Evolutionary conservation across 2,329 filamentous ascomycete species (phyloP).

Genomic region (Claviceps cyperi): DNA sequence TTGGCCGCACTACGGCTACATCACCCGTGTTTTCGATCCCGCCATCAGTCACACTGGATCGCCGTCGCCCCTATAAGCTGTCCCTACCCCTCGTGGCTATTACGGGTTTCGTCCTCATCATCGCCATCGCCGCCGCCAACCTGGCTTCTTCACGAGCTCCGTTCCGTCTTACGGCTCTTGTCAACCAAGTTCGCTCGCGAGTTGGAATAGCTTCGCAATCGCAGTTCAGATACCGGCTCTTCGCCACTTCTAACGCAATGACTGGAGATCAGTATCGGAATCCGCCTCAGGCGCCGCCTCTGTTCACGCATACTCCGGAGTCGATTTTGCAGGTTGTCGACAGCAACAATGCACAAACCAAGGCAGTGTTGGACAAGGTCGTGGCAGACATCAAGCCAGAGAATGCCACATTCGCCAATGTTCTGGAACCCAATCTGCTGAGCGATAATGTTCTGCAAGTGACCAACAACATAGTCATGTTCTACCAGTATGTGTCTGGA

Average conservation of each 20-base stretch:
- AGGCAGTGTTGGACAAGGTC: conserved; percentile 51
- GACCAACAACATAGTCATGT: conserved; percentile 52
- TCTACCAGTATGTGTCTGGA: conserved; percentile 67
- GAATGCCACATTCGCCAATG: conserved; percentile 39
- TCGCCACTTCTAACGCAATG: conserved; percentile 42
- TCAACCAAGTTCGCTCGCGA: conserved; percentile 36
- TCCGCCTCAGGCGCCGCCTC: conserved; percentile 63
- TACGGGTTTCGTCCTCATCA: conserved; percentile 40
- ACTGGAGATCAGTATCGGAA: conserved; percentile 51
- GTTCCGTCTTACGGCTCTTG: conserved; percentile 42
- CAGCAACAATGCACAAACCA: conserved; percentile 46
- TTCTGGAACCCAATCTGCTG: conserved; percentile 51
- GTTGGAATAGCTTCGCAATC: background rate
- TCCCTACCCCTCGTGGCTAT: conserved; percentile 26
- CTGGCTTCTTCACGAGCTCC: conserved; percentile 51
- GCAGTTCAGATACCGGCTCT: conserved; percentile 16
- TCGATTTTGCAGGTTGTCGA: conserved; percentile 54
- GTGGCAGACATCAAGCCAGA: conserved; percentile 43
- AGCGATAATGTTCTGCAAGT: conserved; percentile 54
- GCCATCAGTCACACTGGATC: conserved; percentile 12
- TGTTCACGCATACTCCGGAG: conserved; percentile 61
- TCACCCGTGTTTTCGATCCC: no score
- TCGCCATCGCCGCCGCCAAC: conserved; percentile 44
- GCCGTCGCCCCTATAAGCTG: conserved; percentile 12
- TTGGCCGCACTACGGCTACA: no score